Evolutionary conservation across 2,329 filamentous ascomycete species (phyloP).

Genomic region (Diaporthe longicolla): DNA sequence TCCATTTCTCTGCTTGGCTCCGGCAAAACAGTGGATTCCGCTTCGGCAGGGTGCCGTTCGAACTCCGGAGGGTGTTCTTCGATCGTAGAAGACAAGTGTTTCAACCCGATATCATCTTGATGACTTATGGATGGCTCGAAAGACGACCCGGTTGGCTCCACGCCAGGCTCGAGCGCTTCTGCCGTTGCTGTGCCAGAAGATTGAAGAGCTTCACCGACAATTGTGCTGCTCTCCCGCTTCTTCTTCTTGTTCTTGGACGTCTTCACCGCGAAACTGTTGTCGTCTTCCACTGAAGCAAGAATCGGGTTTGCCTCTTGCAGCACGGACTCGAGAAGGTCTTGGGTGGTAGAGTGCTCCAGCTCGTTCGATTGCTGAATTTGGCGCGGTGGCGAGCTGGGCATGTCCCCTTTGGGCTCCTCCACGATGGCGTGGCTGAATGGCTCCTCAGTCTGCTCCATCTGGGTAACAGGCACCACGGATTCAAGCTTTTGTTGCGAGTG

Average conservation of each 20-base stretch:
- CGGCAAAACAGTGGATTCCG: not conserved
- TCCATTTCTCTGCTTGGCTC: slow-evolving; percentile 7
- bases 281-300: slow-evolving; percentile 43
- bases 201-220: not conserved
- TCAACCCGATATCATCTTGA: not conserved
- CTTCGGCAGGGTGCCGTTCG: not conserved
- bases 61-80: not conserved
- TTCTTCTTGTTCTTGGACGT: slow-evolving; percentile 54
- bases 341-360: not conserved
- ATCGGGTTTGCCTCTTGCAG: slow-evolving; percentile 42
- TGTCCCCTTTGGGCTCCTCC: not conserved
- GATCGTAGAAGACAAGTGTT: not conserved
- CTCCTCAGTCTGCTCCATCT: not conserved
- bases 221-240: slow-evolving; percentile 42
- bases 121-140: not conserved
- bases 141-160: not conserved
- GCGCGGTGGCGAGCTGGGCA: not conserved
- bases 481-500: not conserved
- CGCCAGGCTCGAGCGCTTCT: not conserved
- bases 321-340: slow-evolving; percentile 25
- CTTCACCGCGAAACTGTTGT: slow-evolving; percentile 36
- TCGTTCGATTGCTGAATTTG: not conserved
- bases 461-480: not conserved
- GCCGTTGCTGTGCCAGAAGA: slow-evolving; percentile 4
- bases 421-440: too few relatives aligned